These are phyloP conservation scores for Collariella sp. DNA, from an alignment of 495 filamentous ascomycete species.

Conservation along the genomic window DNA sequence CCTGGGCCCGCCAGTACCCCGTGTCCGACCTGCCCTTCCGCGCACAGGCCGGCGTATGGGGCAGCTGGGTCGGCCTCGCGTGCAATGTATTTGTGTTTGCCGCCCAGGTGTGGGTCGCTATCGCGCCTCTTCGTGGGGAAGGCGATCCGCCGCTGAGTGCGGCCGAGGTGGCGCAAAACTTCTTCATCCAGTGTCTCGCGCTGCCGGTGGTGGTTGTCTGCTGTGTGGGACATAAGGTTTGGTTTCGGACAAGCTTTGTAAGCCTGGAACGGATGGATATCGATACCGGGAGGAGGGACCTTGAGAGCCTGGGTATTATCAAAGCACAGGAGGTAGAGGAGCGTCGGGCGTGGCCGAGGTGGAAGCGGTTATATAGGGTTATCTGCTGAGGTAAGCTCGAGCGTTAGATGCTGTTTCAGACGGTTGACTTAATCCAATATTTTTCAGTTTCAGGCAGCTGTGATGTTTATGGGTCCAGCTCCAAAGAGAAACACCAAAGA, in stretches of 20 bases:
- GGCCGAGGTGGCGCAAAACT: conserved; percentile 37
- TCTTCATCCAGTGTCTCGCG: conserved; percentile 75
- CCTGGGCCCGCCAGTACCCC: conserved; percentile 66
- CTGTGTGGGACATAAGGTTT: conserved; percentile 73
- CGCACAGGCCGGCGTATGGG: conserved; percentile 70
- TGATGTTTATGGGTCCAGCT: no score
- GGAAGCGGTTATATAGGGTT: conserved; percentile 71
- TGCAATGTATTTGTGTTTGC: conserved; percentile 74
- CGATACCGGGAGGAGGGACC: conserved; percentile 74
- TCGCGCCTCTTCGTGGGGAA: conserved; percentile 51
- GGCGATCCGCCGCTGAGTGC: neutral
- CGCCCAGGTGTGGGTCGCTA: conserved; percentile 89
- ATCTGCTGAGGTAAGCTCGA: conserved; percentile 43
- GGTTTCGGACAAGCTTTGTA: conserved; percentile 60
- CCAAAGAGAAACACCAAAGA: no score
- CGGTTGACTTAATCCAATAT: no score
- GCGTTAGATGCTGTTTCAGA: no score
- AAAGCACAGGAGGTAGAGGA: conserved; percentile 77
- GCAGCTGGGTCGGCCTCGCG: conserved; percentile 75
- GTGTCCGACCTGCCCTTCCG: conserved; percentile 75
- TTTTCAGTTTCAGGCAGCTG: no score
- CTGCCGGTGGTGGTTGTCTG: conserved; percentile 70
- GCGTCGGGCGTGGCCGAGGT: conserved; percentile 62
- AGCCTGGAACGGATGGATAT: conserved; percentile 71
- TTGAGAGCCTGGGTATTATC: conserved; percentile 68